Evolutionary conservation across 225 moss, liverwort and hornwort species (phyloP), one percentile per base, ranked within the genome.

Genomic region (Neckera pumila): DNA sequence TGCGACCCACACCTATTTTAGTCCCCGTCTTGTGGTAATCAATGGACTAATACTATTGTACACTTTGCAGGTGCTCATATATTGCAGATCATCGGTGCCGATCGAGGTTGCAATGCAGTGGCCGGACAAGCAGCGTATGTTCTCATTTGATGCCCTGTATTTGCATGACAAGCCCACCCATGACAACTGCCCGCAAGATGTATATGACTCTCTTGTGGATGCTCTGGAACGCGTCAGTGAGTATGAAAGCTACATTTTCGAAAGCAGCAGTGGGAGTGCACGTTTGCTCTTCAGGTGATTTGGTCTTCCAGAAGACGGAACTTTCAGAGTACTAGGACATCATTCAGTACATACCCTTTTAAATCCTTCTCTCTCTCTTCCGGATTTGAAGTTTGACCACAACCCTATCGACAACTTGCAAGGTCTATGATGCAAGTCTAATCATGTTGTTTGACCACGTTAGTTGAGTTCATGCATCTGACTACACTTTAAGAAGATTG

Each of bases 201-300:
- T 98, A 11, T 98, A 96, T 65, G 98, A 98, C 75, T 95, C 95
- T 63, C 92, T 98, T 84, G 98, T 95, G 89, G 98, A 98, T 89
- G 94, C 94, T 34, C 89, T 98, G 88, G 98, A 98, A 92, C 96
- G 95, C 72, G 95, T 98, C 71, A 97, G 97, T 89, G 94, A 95
- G 83, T 94, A 95, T 72, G 98, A 98, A 87, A 97, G 96, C 81
- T 98, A 97, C 85, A 96, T 98, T 61, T 97, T 95, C 73, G 98
- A 98, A 93, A 98, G 98, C 94, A 96, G 98, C 91, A 98, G 98
- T 88, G 94, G 95, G 40, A 95, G 94, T 89, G 94, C 96, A 79
- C 92, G 96, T 65, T 89, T 95, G 54, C 93, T 96, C 67, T 95
- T 96, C 91, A 94, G 92, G 94, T 88, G 71, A 87, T 84, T 62